phyloP scores from a whole-genome alignment of 1,284 basidiomycete species.

The Ganoderma lingzhi region DNA sequence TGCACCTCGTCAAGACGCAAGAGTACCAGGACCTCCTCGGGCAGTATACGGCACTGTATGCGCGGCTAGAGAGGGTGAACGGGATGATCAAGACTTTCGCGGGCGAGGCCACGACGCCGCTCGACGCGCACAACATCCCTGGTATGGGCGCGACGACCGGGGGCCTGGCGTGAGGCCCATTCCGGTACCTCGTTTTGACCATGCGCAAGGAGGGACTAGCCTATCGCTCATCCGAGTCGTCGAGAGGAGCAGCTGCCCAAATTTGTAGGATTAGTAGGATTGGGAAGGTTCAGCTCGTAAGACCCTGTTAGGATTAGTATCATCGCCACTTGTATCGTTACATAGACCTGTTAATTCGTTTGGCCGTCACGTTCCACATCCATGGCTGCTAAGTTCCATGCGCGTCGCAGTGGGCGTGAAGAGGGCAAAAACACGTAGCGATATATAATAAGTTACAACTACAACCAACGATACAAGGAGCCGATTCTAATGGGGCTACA shows the following conservation, averaged over 20 bases:
- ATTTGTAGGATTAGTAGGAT: too few species aligned
- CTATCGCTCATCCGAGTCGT: background rate
- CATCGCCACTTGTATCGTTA: too few species aligned
- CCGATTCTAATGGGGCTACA: background rate
- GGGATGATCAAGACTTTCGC: background rate
- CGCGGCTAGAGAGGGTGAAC: background rate
- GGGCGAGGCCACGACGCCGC: background rate
- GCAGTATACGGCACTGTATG: background rate
- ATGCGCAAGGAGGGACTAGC: too few species aligned
- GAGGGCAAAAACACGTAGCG: background rate
- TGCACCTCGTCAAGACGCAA: background rate
- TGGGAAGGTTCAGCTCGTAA: too few species aligned
- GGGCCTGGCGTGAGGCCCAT: background rate
- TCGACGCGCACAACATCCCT: background rate
- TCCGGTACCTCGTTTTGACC: background rate
- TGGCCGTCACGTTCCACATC: too few species aligned
- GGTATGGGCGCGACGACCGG: background rate
- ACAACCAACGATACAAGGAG: background rate
- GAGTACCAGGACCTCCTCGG: background rate
- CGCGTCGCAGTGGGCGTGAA: too few species aligned
- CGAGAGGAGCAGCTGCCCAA: too few species aligned
- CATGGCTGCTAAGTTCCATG: too few species aligned
- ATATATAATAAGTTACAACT: slow-evolving; percentile 1
- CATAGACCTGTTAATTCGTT: too few species aligned
- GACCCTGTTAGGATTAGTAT: too few species aligned